These are phyloP conservation scores for Malassezia furfur DNA, from an alignment of 1,284 basidiomycete genomes.

Conservation along the genomic window DNA sequence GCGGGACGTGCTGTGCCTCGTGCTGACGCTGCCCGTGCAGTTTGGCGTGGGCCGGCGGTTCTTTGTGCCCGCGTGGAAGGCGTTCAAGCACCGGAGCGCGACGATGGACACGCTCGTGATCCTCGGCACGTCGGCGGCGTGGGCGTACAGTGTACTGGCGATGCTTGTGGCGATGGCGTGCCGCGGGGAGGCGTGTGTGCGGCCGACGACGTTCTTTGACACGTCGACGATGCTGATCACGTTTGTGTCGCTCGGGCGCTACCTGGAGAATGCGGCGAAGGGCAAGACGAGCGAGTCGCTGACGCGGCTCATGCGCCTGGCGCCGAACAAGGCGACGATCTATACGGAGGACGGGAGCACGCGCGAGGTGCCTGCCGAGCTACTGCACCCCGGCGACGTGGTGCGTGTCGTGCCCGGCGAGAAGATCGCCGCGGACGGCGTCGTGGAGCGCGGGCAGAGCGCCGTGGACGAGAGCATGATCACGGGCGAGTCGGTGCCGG, in stretches of 20 bases:
- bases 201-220: conserved; percentile 90
- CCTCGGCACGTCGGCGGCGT: conserved; percentile 87
- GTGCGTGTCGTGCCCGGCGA: conserved; percentile 94
- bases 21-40: conserved; percentile 84
- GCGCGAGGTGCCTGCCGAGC: conserved; percentile 83
- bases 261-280: conserved; percentile 91
- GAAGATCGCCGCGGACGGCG: conserved; percentile 90
- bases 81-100: conserved; percentile 74
- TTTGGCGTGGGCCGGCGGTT: conserved; percentile 82
- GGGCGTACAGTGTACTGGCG: conserved; percentile 70
- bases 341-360: conserved; percentile 68
- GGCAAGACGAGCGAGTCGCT: conserved; percentile 92
- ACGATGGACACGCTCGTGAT: conserved; percentile 89
- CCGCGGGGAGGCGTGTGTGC: conserved; percentile 54
- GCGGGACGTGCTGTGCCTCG: conserved; percentile 68
- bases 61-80: conserved; percentile 80
- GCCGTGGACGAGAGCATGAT: conserved; percentile 92
- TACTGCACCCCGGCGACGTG: conserved; percentile 84
- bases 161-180: conserved; percentile 51
- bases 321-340: conserved; percentile 88
- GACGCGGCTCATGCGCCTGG: conserved; percentile 86
- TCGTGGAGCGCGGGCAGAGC: conserved; percentile 72
- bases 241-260: conserved; percentile 89
- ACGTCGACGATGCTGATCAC: conserved; percentile 97
- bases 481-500: conserved; percentile 88